Percentiles rank a stretch among this genome's conserved stretches.
These are phyloP conservation scores for Phytophthora capsici DNA, from an alignment of 352 stramenopile species.

Conservation along the genomic window DNA sequence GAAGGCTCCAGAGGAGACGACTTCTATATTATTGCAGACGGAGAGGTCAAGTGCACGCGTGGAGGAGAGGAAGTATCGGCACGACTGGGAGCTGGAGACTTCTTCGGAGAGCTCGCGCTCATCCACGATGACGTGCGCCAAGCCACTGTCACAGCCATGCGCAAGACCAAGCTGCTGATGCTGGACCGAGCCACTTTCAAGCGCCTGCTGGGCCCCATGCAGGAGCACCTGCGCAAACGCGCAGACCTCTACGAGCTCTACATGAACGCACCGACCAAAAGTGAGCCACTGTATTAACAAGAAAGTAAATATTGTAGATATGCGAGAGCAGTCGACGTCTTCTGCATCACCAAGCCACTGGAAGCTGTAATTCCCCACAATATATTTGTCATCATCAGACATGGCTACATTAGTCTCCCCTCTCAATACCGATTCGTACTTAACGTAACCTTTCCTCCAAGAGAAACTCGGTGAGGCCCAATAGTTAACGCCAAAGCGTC, in stretches of 20 bases:
- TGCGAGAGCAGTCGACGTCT: constrained; percentile 16
- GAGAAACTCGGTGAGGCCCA: constrained; percentile 6
- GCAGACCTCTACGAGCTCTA: constrained; percentile 74
- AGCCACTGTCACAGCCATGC: constrained; percentile 88
- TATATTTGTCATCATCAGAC: constrained; percentile 18
- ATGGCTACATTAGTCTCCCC: not conserved
- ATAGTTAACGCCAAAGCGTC: not conserved
- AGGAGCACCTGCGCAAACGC: constrained; percentile 86
- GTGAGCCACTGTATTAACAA: constrained; percentile 24
- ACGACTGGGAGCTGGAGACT: constrained; percentile 61
- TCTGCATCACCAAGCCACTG: constrained; percentile 1
- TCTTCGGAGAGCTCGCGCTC: constrained; percentile 89
- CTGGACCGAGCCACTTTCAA: constrained; percentile 92
- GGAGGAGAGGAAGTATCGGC: constrained; percentile 65
- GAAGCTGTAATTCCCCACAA: constrained; percentile 21
- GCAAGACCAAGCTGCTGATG: constrained; percentile 83
- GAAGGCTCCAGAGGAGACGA: constrained; percentile 70
- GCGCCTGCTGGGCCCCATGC: constrained; percentile 85
- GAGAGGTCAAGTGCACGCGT: constrained; percentile 71
- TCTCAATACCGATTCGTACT: constrained; percentile 8
- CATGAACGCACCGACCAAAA: constrained; percentile 48
- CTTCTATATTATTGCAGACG: constrained; percentile 84
- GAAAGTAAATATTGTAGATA: constrained; percentile 39
- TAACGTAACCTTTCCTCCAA: constrained; percentile 1
- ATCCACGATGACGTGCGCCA: constrained; percentile 88